phyloP scores from a whole-genome alignment of 225 moss, liverwort and hornwort genomes.

The Polytrichum formosum region DNA sequence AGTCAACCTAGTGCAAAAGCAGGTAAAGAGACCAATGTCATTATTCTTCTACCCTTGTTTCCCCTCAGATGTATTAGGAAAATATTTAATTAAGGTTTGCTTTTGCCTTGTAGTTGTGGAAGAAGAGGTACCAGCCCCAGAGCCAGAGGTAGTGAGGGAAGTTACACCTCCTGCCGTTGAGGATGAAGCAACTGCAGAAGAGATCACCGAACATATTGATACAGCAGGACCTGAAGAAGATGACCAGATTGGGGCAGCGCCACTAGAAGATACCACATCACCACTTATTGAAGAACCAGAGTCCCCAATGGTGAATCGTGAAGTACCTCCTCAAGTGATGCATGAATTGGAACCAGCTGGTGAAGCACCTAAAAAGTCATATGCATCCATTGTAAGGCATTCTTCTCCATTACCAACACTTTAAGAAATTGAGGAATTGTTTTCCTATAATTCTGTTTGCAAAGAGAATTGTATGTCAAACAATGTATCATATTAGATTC shows the following conservation, averaged over 20 bases:
- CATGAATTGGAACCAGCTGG: slow-evolving; percentile 33
- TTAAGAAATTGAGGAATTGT: not conserved
- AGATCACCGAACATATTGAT: slow-evolving; percentile 47
- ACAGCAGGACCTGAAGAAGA: slow-evolving; percentile 35
- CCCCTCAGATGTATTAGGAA: no score
- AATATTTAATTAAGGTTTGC: no score
- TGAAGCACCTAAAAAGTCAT: slow-evolving; percentile 51
- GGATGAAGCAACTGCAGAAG: slow-evolving; percentile 39
- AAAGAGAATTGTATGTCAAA: no score
- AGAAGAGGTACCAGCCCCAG: slow-evolving; percentile 32
- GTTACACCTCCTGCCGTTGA: slow-evolving; percentile 27
- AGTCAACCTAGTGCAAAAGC: slow-evolving; percentile 47
- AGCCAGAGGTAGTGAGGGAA: slow-evolving; percentile 58
- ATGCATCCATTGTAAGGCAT: slow-evolving; percentile 49
- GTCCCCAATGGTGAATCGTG: slow-evolving; percentile 35
- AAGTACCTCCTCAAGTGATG: slow-evolving; percentile 2
- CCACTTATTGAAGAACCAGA: slow-evolving; percentile 52
- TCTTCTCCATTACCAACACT: not conserved
- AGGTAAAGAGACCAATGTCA: slow-evolving; percentile 19
- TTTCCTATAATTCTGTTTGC: not conserved
- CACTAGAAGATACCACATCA: slow-evolving; percentile 35
- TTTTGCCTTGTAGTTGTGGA: slow-evolving; percentile 16
- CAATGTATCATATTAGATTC: no score
- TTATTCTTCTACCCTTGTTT: not conserved
- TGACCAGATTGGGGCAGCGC: slow-evolving; percentile 35